phyloP scores from a whole-genome alignment of 805 yeast species.

The Starmerella potacharoeniae region DNA sequence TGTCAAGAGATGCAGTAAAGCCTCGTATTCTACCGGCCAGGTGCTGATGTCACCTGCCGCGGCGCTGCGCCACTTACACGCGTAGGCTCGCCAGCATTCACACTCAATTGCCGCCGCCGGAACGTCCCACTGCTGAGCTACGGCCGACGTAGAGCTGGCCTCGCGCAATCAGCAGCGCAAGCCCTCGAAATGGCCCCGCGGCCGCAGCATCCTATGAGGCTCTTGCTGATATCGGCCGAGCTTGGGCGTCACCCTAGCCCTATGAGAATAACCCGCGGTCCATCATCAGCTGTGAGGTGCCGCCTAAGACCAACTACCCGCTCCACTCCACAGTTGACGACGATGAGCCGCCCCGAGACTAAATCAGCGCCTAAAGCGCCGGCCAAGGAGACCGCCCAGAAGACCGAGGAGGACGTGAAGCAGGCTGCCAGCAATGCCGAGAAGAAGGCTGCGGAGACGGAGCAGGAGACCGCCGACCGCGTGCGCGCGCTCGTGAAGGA shows the following conservation, averaged over 20 bases:
- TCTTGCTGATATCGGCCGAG: background rate
- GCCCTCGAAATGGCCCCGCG: too few species aligned
- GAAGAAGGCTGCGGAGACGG: slow-evolving; percentile 1
- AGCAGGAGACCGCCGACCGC: slow-evolving; percentile 3
- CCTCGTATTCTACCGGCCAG: too few species aligned
- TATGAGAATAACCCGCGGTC: background rate
- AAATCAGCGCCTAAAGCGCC: background rate
- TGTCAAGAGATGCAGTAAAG: too few species aligned
- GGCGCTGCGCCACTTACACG: too few species aligned
- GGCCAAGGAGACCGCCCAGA: background rate
- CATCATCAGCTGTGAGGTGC: background rate
- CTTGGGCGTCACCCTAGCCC: background rate
- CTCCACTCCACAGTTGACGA: background rate
- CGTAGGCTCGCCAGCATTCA: too few species aligned
- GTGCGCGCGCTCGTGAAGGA: slow-evolving; percentile 1
- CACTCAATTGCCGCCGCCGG: too few species aligned
- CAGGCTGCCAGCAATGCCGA: slow-evolving; percentile 2
- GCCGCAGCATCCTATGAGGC: background rate
- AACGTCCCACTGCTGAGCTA: too few species aligned
- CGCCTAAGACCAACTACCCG: background rate
- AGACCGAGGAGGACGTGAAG: background rate
- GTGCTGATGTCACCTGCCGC: too few species aligned
- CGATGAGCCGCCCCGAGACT: background rate
- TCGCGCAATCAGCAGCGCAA: too few species aligned
- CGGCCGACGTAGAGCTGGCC: too few species aligned